Base-by-base conservation (phyloP, 2,329 filamentous ascomycete genomes). In the Nannizzia gypsea region DNA sequence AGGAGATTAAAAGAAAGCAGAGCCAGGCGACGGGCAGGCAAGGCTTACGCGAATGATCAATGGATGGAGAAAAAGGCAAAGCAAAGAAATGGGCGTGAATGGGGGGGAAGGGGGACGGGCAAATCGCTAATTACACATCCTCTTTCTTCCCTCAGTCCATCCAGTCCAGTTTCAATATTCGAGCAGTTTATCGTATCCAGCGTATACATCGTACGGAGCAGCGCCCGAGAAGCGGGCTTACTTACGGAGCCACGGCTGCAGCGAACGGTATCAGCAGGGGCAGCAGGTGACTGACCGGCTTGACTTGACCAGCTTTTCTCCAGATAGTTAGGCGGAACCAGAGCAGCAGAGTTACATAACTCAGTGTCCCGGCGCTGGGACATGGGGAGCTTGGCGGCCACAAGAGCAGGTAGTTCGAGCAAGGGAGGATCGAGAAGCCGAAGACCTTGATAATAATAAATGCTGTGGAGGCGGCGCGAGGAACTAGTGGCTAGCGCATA, bases 1-100 rank as follows among this genome's bases (percentile, higher is more conserved):
- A 60, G 58, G 54, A 60, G 46, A 36, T 34, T 31, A 59, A 55
- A 50, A 26, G 46, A 61, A 64, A 58, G 42, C 48, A 54, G 48
- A 54, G 31, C 26, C 48, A 54, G 48, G 48, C 26, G 48, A 54
- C 48, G 48, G 48, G 48, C 48, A 54, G 48, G 24, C 50, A 54
- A 54, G 50, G 50, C 26, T 54, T 54, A 36, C 50, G 50, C 50
- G 50, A 54, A 54, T 54, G 60, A 61, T 57, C 54, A 44, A 55
- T 36, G 38, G 57, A 42, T 34, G 46, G 57, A 42, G 46, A 38
- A 44, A 36, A 59, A 59, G 55, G 55, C 20, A 42, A 57, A 57
- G 55, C 55, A 57, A 44, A 40, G 38, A 44, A 20, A 57, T 26
- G 34, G 24, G 24, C 36, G 38, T 54, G 48, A 54, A 54, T 54